phyloP scores from a whole-genome alignment of 495 filamentous ascomycete genomes.

The Lepraria neglecta region DNA sequence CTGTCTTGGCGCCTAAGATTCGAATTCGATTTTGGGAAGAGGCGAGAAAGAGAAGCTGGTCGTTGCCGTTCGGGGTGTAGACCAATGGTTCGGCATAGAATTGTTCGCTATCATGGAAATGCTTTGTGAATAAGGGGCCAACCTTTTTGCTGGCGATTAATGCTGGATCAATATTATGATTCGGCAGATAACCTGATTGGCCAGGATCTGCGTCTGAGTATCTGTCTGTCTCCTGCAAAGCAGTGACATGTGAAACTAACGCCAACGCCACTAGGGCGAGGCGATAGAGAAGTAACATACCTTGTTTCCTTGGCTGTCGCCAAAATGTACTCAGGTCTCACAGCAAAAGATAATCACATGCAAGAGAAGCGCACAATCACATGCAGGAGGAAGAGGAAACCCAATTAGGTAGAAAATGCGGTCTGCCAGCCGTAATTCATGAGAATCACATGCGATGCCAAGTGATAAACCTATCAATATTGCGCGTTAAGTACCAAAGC shows the following conservation, averaged over 20 bases:
- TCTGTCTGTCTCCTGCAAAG: slow-evolving; percentile 21
- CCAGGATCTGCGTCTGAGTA: slow-evolving; percentile 37
- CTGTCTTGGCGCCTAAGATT: slow-evolving; percentile 36
- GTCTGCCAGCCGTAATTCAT: not conserved
- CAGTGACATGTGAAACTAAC: slow-evolving; percentile 8
- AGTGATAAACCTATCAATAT: no score
- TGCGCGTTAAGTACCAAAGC: no score
- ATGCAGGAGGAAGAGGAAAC: not conserved
- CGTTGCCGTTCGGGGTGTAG: slow-evolving; percentile 34
- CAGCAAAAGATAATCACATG: not conserved
- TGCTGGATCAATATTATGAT: slow-evolving; percentile 43
- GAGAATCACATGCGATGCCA: not conserved
- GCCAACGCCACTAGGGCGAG: slow-evolving; percentile 1
- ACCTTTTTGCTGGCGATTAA: slow-evolving; percentile 35
- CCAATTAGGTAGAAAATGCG: not conserved
- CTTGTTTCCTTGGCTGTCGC: not conserved
- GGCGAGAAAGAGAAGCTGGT: slow-evolving; percentile 38
- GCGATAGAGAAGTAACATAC: slow-evolving; percentile 1
- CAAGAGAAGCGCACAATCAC: not conserved
- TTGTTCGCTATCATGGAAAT: slow-evolving; percentile 27
- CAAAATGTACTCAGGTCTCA: not conserved
- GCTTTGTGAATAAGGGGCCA: slow-evolving; percentile 33
- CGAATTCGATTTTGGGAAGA: slow-evolving; percentile 37
- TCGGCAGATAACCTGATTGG: slow-evolving; percentile 40
- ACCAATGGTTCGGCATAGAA: slow-evolving; percentile 42